Evolutionary conservation across 176 grass and related monocot species (phyloP).

Genomic region (Bromus sterilis): DNA sequence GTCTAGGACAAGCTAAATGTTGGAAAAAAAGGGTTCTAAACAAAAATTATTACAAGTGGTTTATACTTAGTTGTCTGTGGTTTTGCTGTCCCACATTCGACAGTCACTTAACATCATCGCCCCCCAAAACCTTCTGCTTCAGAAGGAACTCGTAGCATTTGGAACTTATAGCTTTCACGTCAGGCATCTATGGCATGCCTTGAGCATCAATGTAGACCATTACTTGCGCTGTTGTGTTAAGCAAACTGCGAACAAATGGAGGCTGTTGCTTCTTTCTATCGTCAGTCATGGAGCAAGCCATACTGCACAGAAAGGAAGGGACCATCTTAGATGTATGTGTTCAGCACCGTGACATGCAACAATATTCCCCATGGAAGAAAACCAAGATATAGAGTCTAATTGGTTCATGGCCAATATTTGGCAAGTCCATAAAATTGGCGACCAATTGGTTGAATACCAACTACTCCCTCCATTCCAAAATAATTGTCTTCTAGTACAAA

Average conservation of each 20-base stretch:
- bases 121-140: neutral
- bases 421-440: too few species aligned
- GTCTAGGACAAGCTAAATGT: too few species aligned
- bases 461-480: too few species aligned
- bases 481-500: too few species aligned
- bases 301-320: neutral
- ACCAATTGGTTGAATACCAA: too few species aligned
- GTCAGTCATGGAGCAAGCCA: neutral
- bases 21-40: too few species aligned
- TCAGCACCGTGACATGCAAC: neutral
- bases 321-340: neutral
- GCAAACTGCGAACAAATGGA: neutral
- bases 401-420: too few species aligned
- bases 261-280: neutral
- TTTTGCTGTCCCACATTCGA: neutral
- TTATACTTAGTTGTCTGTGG: neutral
- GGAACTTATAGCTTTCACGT: neutral
- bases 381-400: neutral
- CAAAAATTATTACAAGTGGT: too few species aligned
- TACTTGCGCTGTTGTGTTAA: neutral
- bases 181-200: neutral
- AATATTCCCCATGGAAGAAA: neutral
- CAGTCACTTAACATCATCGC: neutral
- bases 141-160: neutral
- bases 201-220: neutral